Percentiles rank a stretch among this genome's conserved stretches.
These are phyloP conservation scores for Malassezia psittaci DNA, from an alignment of 1,284 basidiomycete genomes.

Conservation along the genomic window DNA sequence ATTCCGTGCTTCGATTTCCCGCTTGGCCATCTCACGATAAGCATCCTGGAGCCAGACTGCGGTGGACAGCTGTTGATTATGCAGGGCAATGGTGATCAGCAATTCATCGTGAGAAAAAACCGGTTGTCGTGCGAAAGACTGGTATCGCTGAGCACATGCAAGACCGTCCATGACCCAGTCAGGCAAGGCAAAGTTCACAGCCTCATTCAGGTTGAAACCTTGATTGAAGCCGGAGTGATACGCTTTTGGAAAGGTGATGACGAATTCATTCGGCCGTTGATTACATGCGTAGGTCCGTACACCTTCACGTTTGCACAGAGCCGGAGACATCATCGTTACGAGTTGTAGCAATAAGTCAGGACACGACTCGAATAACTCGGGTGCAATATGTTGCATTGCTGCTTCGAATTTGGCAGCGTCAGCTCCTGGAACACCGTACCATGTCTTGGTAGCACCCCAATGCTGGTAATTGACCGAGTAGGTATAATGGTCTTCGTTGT, in stretches of 20 bases:
- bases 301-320: conserved; percentile 70
- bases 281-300: conserved; percentile 91
- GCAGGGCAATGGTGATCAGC: conserved; percentile 83
- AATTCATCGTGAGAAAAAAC: conserved; percentile 98
- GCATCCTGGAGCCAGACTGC: conserved; percentile 68
- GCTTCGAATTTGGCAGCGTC: conserved; percentile 93
- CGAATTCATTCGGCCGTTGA: conserved; percentile 90
- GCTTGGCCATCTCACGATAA: conserved; percentile 75
- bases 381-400: conserved; percentile 86
- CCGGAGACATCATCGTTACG: conserved; percentile 94
- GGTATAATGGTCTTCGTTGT: conserved; percentile 99
- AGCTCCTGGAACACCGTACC: conserved; percentile 93
- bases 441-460: conserved; percentile 98
- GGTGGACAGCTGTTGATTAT: conserved; percentile 83
- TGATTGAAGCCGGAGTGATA: conserved; percentile 99
- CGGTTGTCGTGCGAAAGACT: conserved; percentile 77
- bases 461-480: conserved; percentile 67
- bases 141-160: conserved; percentile 73
- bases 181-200: conserved; percentile 94
- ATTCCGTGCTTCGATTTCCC: conserved; percentile 65
- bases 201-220: conserved; percentile 96
- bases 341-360: conserved; percentile 94
- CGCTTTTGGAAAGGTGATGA: conserved; percentile 90
- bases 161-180: conserved; percentile 84
- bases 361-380: conserved; percentile 96